A percentile compares a stretch with the other conserved stretches of the same genome.
Conservation (phyloP, 192 early-diverging fungal genomes). For the Polychytrium aggregatum region DNA sequence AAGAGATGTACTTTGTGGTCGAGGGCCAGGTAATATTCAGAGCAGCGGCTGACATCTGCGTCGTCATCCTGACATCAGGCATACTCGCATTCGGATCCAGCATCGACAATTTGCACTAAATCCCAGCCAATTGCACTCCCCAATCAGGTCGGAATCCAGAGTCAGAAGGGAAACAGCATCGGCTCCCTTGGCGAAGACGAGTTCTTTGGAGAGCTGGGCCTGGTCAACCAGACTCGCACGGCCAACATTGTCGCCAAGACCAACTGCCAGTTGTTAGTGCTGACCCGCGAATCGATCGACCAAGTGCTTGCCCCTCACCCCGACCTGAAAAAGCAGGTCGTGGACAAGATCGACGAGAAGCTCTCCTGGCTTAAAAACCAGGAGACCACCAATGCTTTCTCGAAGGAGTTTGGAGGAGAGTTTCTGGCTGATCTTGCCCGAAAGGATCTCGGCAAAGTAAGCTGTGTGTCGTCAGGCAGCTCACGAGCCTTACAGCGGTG, state of each 20-base stretch:
- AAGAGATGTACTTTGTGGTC: slow-evolving; percentile 29
- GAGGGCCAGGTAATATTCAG: slow-evolving; percentile 24
- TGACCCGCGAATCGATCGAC: slow-evolving; percentile 28
- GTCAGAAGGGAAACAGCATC: background rate
- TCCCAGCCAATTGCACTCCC: background rate
- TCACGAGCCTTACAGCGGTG: too few species aligned
- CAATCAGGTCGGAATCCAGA: background rate
- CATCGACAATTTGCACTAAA: background rate
- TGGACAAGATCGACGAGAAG: slow-evolving; percentile 12
- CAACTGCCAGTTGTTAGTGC: slow-evolving; percentile 18
- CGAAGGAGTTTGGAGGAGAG: slow-evolving; percentile 31
- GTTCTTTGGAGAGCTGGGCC: slow-evolving; percentile 30
- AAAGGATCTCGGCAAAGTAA: slow-evolving; percentile 24
- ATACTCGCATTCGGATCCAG: background rate
- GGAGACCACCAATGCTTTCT: slow-evolving; percentile 3
- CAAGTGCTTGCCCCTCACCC: slow-evolving; percentile 9
- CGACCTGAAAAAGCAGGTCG: slow-evolving; percentile 7
- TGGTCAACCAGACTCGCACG: slow-evolving; percentile 14
- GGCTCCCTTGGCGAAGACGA: slow-evolving; percentile 7
- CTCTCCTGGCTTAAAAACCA: slow-evolving; percentile 17
- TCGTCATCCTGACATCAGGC: background rate
- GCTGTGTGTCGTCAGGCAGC: too few species aligned
- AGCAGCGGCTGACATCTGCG: slow-evolving; percentile 1
- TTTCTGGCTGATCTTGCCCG: slow-evolving; percentile 29
- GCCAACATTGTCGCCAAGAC: slow-evolving; percentile 23